A percentile compares a stretch with the other conserved stretches of the same genome.
phyloP scores from a whole-genome alignment of 208 protist genomes.

The Trichomonas gallinae region DNA sequence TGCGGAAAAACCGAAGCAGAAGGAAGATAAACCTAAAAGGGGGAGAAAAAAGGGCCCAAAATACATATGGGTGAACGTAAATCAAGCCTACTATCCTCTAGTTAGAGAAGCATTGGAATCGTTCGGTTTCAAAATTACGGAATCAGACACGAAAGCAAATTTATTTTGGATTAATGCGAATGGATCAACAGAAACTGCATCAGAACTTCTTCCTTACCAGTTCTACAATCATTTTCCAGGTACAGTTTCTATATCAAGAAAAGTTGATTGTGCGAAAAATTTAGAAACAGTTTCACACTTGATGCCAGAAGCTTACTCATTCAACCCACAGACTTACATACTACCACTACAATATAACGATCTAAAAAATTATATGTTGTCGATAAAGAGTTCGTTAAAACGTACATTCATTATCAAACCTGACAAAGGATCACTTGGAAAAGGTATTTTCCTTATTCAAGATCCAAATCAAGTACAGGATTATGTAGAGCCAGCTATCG shows the following conservation, averaged over 20 bases:
- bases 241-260: background rate
- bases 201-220: background rate
- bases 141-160: slow-evolving; percentile 3
- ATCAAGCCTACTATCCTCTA: background rate
- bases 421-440: background rate
- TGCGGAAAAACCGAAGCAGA: background rate
- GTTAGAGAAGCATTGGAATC: background rate
- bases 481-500: background rate
- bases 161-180: background rate
- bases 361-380: background rate
- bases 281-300: background rate
- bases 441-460: background rate
- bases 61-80: background rate
- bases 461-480: too few species aligned
- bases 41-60: background rate
- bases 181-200: background rate
- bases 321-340: background rate
- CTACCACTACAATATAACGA: background rate
- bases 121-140: background rate
- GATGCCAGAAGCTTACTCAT: slow-evolving; percentile 11
- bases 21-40: background rate
- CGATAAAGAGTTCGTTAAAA: background rate
- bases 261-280: background rate
- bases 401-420: background rate
- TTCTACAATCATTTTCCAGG: background rate